phyloP scores from a whole-genome alignment of 2,329 filamentous ascomycete species.

The Aspergillus novofumigatus region DNA sequence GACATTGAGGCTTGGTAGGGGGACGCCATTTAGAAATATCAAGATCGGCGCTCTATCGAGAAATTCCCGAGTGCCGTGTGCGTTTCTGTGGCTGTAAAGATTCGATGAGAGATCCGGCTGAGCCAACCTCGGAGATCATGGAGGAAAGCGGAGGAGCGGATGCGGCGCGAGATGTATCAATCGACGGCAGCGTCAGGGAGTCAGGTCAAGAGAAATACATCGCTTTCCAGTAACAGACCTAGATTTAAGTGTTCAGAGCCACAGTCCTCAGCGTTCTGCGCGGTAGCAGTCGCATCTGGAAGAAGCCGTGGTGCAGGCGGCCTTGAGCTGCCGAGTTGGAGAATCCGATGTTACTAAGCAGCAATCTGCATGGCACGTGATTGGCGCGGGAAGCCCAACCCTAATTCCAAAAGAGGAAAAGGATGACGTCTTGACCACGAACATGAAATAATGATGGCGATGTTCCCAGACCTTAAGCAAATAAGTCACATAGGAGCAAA shows the following conservation, averaged over 20 bases:
- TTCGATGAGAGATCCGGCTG: background rate
- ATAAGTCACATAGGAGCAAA: no score
- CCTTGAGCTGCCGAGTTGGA: background rate
- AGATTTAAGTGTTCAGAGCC: background rate
- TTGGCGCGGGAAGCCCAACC: background rate
- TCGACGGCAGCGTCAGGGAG: background rate
- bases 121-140: background rate
- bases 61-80: background rate
- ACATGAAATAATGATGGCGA: background rate
- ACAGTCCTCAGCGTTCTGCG: background rate
- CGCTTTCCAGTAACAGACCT: background rate
- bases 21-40: slow-evolving; percentile 24
- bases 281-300: background rate
- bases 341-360: background rate
- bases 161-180: slow-evolving; percentile 1
- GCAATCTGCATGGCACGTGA: background rate
- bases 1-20: slow-evolving; percentile 27
- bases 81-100: background rate
- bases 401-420: background rate
- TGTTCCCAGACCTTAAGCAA: background rate
- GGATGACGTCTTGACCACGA: background rate
- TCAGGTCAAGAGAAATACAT: background rate
- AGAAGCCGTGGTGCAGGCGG: background rate
- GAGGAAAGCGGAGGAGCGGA: slow-evolving; percentile 3
- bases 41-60: background rate